Percentiles rank a stretch among this genome's conserved stretches.
These are phyloP conservation scores for Backusella morwellensis DNA, from an alignment of 192 early-diverging fungal genomes.

Conservation along the genomic window DNA sequence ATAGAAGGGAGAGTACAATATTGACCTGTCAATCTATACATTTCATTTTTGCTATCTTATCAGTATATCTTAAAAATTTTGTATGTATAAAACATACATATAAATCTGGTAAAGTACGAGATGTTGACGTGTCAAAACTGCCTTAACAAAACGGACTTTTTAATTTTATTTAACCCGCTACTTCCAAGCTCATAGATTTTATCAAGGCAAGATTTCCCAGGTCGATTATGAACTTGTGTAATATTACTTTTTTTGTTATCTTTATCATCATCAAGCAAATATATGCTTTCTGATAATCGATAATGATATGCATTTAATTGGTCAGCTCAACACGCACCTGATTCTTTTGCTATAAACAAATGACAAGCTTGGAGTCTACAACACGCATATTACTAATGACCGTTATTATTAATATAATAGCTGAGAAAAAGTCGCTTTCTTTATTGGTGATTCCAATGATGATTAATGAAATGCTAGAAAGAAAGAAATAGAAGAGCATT, in stretches of 20 bases:
- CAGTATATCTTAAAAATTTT: too few relatives aligned
- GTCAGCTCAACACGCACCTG: background rate
- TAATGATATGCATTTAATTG: background rate
- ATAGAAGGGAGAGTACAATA: too few relatives aligned
- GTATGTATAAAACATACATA: too few relatives aligned
- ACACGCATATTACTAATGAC: background rate
- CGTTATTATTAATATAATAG: background rate
- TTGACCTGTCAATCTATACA: background rate
- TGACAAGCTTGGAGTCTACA: background rate
- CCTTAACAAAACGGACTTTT: background rate
- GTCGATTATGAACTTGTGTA: background rate
- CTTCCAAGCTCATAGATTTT: background rate
- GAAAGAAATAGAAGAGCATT: background rate
- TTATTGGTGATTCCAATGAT: background rate
- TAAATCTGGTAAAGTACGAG: background rate
- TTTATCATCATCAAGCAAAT: background rate
- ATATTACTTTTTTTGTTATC: background rate
- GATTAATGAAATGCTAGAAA: background rate
- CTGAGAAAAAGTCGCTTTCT: background rate
- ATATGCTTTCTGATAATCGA: background rate
- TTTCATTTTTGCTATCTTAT: too few relatives aligned
- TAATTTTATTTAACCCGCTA: conserved; percentile 3
- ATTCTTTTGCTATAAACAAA: background rate
- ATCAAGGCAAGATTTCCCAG: background rate
- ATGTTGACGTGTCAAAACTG: background rate